Evolutionary conservation across 768 basidiomycete genomes (phyloP), one percentile per base, ranked within the genome.

Genomic region (Nevesoporus exiguus): DNA sequence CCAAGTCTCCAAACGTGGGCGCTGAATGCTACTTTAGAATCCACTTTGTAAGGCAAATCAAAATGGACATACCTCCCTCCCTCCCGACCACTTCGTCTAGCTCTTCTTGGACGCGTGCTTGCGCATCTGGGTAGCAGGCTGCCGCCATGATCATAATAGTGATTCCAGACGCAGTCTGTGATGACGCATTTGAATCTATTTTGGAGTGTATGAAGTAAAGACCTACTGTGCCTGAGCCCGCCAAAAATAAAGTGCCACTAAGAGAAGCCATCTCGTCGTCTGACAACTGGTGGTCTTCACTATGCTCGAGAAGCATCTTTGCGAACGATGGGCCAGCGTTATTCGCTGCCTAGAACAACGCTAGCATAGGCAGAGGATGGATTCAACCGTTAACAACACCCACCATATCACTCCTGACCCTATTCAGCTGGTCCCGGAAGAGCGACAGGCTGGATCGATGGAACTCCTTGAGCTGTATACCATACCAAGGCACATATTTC

Each of bases 171-270:
- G 81, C 77, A 9, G 76, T 84, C 59, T 37, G 11, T 1, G 24
- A 25, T 11, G 21, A 31, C 24, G 14, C 7, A 34, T 19, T 10
- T 58, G 13, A 52, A 36, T 33, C 25, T 6, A n/a, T 15, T 30
- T 13, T 25, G 7, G 37, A 5, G 3, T 29, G 6, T 10, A 9
- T 11, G 2, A 21, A 17, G 3, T 4, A 1, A 50, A 47, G 29
- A 6, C 41, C 41, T 51, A 72, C 74, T 4, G 83, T 85, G 51
- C 81, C 83, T 1, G 78, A 76, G 1, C 81, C 84, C 22, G 82
- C 84, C 17, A 77, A 79, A 56, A 83, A 85, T 66, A 85, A 75
- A 33, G 73, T 74, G 0, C 83, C 84, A 2, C 78, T 79, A 7
- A 85, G 73, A 63, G 81, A 86, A 0, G 82, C 77, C 13, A 77